Evolutionary conservation across 2,329 filamentous ascomycete species (phyloP).

Genomic region (Phialophora chinensis): DNA sequence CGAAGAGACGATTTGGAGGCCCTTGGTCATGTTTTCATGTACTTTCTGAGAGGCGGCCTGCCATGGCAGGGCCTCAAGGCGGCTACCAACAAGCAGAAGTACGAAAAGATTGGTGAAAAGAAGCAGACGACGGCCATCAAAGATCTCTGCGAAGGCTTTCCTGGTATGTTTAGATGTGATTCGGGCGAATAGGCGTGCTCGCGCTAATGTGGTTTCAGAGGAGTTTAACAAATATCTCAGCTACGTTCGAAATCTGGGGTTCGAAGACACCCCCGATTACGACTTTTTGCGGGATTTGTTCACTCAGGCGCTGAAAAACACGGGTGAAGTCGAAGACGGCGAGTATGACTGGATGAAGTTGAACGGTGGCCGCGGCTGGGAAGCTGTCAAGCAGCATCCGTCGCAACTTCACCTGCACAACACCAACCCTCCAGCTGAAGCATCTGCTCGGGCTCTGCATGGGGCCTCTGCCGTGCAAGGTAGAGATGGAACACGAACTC

Average conservation of each 20-base stretch:
- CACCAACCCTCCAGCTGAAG: conserved; percentile 76
- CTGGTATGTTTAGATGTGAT: conserved; percentile 58
- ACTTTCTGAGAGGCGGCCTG: conserved; percentile 69
- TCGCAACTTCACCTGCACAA: conserved; percentile 79
- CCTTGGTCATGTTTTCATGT: conserved; percentile 72
- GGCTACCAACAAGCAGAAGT: conserved; percentile 81
- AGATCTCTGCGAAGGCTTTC: conserved; percentile 94
- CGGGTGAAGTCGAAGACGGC: conserved; percentile 92
- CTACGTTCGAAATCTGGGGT: conserved; percentile 96
- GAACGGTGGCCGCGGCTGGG: conserved; percentile 91
- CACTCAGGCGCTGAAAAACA: conserved; percentile 92
- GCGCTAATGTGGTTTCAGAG: conserved; percentile 59
- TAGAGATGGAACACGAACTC: conserved; percentile 47
- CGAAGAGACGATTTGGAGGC: conserved; percentile 95
- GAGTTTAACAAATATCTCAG: conserved; percentile 98
- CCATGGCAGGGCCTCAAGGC: conserved; percentile 70
- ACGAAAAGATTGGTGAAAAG: conserved; percentile 99
- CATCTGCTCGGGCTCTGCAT: conserved; percentile 84
- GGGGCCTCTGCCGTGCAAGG: conserved; percentile 59
- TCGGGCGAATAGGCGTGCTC: conserved; percentile 11
- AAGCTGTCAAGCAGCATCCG: conserved; percentile 73
- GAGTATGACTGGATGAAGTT: conserved; percentile 99
- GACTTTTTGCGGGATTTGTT: conserved; percentile 96
- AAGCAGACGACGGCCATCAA: conserved; percentile 98
- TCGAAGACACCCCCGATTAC: conserved; percentile 98